These are phyloP conservation scores for Calcarisporium arbuscula DNA, from an alignment of 2,329 filamentous ascomycete species.

Conservation along the genomic window DNA sequence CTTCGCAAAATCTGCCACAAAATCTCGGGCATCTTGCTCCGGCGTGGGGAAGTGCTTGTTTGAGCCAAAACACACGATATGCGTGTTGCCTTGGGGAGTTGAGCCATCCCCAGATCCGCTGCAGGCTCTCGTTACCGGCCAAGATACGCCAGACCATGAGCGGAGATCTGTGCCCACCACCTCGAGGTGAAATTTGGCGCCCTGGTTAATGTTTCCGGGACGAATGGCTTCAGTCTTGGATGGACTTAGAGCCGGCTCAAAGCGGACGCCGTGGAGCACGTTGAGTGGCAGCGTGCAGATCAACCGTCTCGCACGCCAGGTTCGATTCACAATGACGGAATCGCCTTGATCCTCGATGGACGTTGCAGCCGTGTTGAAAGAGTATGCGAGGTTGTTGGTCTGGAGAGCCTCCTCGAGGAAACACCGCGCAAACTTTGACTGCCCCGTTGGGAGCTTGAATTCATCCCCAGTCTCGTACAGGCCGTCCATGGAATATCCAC, in stretches of 20 bases:
- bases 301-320: slow-evolving; percentile 22
- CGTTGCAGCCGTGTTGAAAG: slow-evolving; percentile 31
- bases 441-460: slow-evolving; percentile 36
- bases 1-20: too few species aligned
- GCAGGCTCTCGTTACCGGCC: slow-evolving; percentile 34
- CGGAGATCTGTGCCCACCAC: slow-evolving; percentile 31
- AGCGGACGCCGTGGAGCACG: slow-evolving; percentile 31
- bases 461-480: slow-evolving; percentile 32
- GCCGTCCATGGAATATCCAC: slow-evolving; percentile 32
- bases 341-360: slow-evolving; percentile 20
- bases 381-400: slow-evolving; percentile 32
- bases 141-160: slow-evolving; percentile 36
- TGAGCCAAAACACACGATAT: slow-evolving; percentile 40
- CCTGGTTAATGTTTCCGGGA: slow-evolving; percentile 38
- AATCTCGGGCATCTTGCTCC: slow-evolving; percentile 32
- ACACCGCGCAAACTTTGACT: slow-evolving; percentile 36
- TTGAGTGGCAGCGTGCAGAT: slow-evolving; percentile 39
- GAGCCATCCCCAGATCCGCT: slow-evolving; percentile 39
- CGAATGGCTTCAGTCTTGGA: slow-evolving; percentile 28
- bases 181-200: slow-evolving; percentile 40
- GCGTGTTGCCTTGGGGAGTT: slow-evolving; percentile 38
- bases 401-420: slow-evolving; percentile 37
- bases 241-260: slow-evolving; percentile 30
- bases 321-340: slow-evolving; percentile 24
- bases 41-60: slow-evolving; percentile 38